phyloP scores from a whole-genome alignment of 768 basidiomycete species.

The Tricholoma furcatifolium region DNA sequence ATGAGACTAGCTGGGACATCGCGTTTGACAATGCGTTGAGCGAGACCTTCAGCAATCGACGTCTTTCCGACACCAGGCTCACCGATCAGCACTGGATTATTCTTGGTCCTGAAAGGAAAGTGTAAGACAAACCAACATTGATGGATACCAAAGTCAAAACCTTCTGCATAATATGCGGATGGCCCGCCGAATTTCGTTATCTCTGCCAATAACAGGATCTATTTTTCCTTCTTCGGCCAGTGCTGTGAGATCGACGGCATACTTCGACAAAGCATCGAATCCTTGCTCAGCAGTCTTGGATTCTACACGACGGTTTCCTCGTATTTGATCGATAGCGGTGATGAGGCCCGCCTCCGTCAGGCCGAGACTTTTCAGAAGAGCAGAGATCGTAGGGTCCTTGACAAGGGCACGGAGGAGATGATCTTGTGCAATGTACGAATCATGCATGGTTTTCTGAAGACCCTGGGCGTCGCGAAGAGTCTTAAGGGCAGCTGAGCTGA shows the following conservation, averaged over 20 bases:
- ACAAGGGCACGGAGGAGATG: constrained; percentile 85
- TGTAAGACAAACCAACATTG: not conserved
- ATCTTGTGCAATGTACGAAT: constrained; percentile 91
- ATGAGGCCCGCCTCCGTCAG: constrained; percentile 72
- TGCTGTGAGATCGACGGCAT: constrained; percentile 82
- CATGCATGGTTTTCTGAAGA: constrained; percentile 82
- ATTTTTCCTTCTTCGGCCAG: constrained; percentile 90
- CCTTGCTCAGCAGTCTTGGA: constrained; percentile 86
- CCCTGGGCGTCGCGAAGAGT: constrained; percentile 75
- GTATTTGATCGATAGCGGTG: constrained; percentile 73
- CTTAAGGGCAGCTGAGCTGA: constrained; percentile 55
- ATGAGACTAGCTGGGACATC: constrained; percentile 82
- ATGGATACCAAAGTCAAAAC: constrained; percentile 26
- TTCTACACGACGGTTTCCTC: constrained; percentile 86
- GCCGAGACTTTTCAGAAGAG: constrained; percentile 71
- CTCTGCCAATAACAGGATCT: constrained; percentile 93
- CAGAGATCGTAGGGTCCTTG: constrained; percentile 65
- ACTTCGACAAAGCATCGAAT: constrained; percentile 90
- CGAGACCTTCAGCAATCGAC: constrained; percentile 91
- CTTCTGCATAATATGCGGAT: constrained; percentile 83
- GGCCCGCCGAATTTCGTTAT: constrained; percentile 86
- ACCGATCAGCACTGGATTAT: constrained; percentile 96
- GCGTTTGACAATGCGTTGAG: constrained; percentile 91
- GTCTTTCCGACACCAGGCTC: constrained; percentile 97
- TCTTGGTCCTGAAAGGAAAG: constrained; percentile 69